Percentiles rank a stretch among this genome's conserved stretches.
These are phyloP conservation scores for Mrakia blollopis DNA, from an alignment of 768 basidiomycete species.

Conservation along the genomic window DNA sequence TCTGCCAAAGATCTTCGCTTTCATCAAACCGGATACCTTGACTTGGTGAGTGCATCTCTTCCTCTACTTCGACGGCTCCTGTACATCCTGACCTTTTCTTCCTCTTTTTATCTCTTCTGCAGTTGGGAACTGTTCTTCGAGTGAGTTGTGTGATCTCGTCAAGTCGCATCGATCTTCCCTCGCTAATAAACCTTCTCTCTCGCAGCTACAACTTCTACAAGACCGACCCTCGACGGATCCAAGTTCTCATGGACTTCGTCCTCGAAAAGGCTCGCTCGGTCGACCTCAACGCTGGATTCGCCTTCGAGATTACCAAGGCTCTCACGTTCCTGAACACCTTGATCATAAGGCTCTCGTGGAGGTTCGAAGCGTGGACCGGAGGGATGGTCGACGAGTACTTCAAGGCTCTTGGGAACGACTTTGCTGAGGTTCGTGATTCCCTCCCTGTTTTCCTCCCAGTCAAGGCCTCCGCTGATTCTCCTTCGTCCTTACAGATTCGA, in stretches of 20 bases:
- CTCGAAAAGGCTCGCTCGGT: slow-evolving; percentile 53
- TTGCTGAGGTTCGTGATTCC: slow-evolving; percentile 62
- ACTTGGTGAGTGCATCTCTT: slow-evolving; percentile 60
- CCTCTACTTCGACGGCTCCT: slow-evolving; percentile 49
- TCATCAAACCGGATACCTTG: slow-evolving; percentile 81
- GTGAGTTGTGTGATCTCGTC: slow-evolving; percentile 35
- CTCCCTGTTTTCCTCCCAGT: neutral
- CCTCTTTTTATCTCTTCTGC: neutral
- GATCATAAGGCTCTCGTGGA: slow-evolving; percentile 60
- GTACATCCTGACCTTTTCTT: slow-evolving; percentile 32
- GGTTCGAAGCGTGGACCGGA: slow-evolving; percentile 64
- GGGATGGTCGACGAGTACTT: slow-evolving; percentile 67
- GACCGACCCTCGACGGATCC: slow-evolving; percentile 73
- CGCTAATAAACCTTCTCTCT: too few species aligned
- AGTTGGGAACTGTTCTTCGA: slow-evolving; percentile 51
- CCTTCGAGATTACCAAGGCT: slow-evolving; percentile 79
- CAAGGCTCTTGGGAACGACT: slow-evolving; percentile 70
- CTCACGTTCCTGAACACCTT: slow-evolving; percentile 62
- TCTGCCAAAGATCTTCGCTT: slow-evolving; percentile 60
- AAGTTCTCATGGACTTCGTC: slow-evolving; percentile 71
- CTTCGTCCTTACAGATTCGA: slow-evolving; percentile 55
- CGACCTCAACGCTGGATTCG: slow-evolving; percentile 79
- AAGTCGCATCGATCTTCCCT: neutral
- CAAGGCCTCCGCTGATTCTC: neutral
- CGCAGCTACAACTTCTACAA: slow-evolving; percentile 41